Conservation (phyloP, 768 basidiomycete species). For the Suillus ampliporus region DNA sequence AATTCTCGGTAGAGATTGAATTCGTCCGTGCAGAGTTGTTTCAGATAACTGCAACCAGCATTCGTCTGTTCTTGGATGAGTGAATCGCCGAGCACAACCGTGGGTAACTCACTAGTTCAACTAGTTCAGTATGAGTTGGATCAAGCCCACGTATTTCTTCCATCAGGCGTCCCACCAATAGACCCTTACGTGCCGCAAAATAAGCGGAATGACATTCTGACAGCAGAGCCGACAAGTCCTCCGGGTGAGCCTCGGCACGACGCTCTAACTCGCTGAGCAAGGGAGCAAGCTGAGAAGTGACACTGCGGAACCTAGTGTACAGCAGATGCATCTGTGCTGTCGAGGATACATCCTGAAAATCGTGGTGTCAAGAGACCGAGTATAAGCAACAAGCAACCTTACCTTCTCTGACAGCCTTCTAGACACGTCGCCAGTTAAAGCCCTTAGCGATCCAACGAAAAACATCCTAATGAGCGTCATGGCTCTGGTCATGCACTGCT, state of each 20-base stretch:
- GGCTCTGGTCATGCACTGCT: conserved; percentile 96
- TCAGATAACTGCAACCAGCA: conserved; percentile 90
- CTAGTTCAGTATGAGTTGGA: conserved; percentile 79
- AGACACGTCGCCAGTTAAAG: conserved; percentile 78
- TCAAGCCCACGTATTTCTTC: conserved; percentile 87
- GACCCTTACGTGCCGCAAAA: conserved; percentile 70
- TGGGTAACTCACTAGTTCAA: conserved; percentile 69
- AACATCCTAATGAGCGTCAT: conserved; percentile 99
- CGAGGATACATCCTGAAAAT: conserved; percentile 68
- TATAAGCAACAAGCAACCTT: conserved; percentile 1
- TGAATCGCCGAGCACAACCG: background rate
- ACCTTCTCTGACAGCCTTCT: conserved; percentile 81
- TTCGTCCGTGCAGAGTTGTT: conserved; percentile 90
- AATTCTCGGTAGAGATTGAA: conserved; percentile 85
- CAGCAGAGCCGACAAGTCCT: conserved; percentile 82
- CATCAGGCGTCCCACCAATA: conserved; percentile 74
- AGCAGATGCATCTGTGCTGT: conserved; percentile 85
- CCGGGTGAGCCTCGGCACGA: conserved; percentile 74
- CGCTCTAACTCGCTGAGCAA: conserved; percentile 87
- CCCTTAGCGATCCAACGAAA: conserved; percentile 84
- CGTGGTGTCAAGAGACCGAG: conserved; percentile 5
- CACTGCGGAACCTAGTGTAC: conserved; percentile 84
- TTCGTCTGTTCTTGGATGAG: conserved; percentile 63
- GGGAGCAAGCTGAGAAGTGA: conserved; percentile 74
- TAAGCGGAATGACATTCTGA: conserved; percentile 89